Conservation (phyloP, 1,139 yeast species). For the Candida sp. region DNA sequence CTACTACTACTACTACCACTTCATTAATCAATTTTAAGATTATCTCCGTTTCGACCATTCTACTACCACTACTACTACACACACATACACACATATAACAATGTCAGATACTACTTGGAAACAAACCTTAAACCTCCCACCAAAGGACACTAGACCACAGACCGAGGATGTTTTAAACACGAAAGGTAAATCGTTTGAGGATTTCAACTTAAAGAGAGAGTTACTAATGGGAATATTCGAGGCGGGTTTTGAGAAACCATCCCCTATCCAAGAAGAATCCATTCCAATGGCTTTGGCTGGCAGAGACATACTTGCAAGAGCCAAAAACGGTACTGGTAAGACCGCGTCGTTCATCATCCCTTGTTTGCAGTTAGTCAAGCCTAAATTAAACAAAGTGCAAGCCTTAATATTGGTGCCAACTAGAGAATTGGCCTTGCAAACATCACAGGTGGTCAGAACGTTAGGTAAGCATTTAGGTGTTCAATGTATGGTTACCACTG, state of each 20-base stretch:
- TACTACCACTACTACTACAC: background rate
- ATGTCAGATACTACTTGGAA: slow-evolving; percentile 66
- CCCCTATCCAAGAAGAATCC: slow-evolving; percentile 98
- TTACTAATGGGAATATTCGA: slow-evolving; percentile 98
- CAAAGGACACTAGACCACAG: slow-evolving; percentile 89
- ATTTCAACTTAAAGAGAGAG: slow-evolving; percentile 89
- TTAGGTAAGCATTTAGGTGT: slow-evolving; percentile 92
- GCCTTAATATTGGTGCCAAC: slow-evolving; percentile 92
- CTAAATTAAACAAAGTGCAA: slow-evolving; percentile 85
- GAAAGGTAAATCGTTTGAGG: slow-evolving; percentile 92
- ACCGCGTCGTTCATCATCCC: slow-evolving; percentile 97
- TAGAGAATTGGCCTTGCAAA: slow-evolving; percentile 95
- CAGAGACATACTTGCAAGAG: slow-evolving; percentile 96
- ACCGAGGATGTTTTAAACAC: slow-evolving; percentile 96
- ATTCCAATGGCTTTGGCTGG: slow-evolving; percentile 97
- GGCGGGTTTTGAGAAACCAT: slow-evolving; percentile 98
- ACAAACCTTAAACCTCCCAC: slow-evolving; percentile 72
- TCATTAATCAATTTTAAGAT: background rate
- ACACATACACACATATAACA: slow-evolving; percentile 4
- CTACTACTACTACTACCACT: background rate
- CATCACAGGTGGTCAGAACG: slow-evolving; percentile 98
- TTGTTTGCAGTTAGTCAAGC: slow-evolving; percentile 81
- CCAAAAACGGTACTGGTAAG: slow-evolving; percentile 98
- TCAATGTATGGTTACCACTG: slow-evolving; percentile 98
- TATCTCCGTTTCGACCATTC: too few relatives aligned